Percentiles rank a stretch among this genome's conserved stretches.
Evolutionary conservation across 768 basidiomycete genomes (phyloP).

Genomic region (Calocera viscosa): DNA sequence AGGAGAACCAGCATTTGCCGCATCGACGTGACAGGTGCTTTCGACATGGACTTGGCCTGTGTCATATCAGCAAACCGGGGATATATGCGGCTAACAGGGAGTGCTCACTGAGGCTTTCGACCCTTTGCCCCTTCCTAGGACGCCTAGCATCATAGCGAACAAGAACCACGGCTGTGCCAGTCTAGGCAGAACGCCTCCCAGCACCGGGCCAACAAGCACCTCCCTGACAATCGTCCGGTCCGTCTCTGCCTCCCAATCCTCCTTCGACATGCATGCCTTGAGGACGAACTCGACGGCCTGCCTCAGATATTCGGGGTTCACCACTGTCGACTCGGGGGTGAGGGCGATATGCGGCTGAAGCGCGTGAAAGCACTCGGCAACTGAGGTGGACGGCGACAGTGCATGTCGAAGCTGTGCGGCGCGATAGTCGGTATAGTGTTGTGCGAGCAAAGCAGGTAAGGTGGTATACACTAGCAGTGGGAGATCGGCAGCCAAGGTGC

Average conservation of each 20-base stretch:
- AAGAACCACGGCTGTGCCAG: conserved; percentile 87
- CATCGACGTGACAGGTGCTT: neutral
- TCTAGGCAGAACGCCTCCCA: conserved; percentile 43
- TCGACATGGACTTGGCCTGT: neutral
- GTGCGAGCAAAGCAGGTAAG: conserved; percentile 51
- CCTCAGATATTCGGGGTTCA: conserved; percentile 52
- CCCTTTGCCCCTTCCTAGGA: conserved; percentile 35
- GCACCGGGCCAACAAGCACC: conserved; percentile 61
- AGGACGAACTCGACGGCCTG: conserved; percentile 69
- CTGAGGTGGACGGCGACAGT: conserved; percentile 32
- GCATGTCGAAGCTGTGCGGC: conserved; percentile 47
- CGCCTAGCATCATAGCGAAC: conserved; percentile 51
- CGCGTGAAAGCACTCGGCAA: conserved; percentile 49
- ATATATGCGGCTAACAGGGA: neutral
- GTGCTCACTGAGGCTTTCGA: neutral
- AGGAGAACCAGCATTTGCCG: neutral
- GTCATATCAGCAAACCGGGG: neutral
- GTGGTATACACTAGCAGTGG: conserved; percentile 48
- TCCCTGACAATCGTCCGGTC: conserved; percentile 81
- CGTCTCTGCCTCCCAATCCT: conserved; percentile 64
- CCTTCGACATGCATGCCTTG: conserved; percentile 54
- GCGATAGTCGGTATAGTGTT: conserved; percentile 71
- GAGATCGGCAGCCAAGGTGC: conserved; percentile 42
- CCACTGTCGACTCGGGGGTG: conserved; percentile 18
- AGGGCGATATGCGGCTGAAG: conserved; percentile 79